These are phyloP conservation scores for Asparagopsis taxiformis DNA, from an alignment of 31 red algal genomes.

Conservation along the genomic window DNA sequence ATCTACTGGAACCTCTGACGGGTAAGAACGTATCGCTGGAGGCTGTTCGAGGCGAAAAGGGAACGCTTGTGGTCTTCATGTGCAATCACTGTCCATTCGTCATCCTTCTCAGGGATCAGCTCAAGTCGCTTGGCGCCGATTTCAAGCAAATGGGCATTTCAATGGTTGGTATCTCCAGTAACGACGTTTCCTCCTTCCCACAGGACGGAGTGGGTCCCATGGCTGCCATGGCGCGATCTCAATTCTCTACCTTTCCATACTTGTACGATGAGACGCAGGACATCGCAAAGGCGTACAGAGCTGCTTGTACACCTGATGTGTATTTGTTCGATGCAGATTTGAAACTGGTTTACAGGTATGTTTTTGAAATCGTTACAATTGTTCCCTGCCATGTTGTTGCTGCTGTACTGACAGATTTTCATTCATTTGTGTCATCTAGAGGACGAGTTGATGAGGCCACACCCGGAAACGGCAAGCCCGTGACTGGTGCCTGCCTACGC, in stretches of 20 bases:
- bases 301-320: slow-evolving; percentile 78
- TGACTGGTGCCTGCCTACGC: slow-evolving; percentile 46
- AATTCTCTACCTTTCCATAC: slow-evolving; percentile 43
- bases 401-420: not conserved
- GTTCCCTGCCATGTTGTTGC: not conserved
- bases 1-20: slow-evolving; percentile 41
- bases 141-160: slow-evolving; percentile 24
- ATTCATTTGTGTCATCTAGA: not conserved
- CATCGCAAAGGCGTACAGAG: slow-evolving; percentile 48
- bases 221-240: slow-evolving; percentile 21
- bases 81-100: slow-evolving; percentile 83
- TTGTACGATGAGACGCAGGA: slow-evolving; percentile 76
- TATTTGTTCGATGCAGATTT: slow-evolving; percentile 64
- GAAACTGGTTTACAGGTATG: slow-evolving; percentile 52
- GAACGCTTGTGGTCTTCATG: slow-evolving; percentile 58
- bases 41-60: slow-evolving; percentile 38
- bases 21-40: slow-evolving; percentile 43
- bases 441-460: slow-evolving; percentile 65
- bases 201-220: slow-evolving; percentile 57
- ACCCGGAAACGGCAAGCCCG: slow-evolving; percentile 55
- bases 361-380: not conserved
- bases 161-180: slow-evolving; percentile 67
- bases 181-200: slow-evolving; percentile 45
- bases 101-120: slow-evolving; percentile 21
- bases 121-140: slow-evolving; percentile 34